Percentiles rank a stretch among this genome's conserved stretches.
These are phyloP conservation scores for Bidens hawaiensis DNA, from an alignment of 140 eudicot genomes.

Conservation along the genomic window DNA sequence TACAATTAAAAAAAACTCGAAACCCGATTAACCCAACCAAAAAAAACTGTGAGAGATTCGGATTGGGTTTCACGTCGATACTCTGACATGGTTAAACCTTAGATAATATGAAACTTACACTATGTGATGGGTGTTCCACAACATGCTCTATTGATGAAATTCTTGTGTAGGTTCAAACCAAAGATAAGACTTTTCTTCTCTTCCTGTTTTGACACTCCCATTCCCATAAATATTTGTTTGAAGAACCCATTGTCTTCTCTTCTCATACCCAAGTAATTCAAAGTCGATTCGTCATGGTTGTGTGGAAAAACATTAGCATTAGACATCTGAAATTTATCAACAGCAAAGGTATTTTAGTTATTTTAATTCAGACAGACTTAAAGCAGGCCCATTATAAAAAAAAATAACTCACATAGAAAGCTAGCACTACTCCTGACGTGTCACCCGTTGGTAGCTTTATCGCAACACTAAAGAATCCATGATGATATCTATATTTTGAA, in stretches of 20 bases:
- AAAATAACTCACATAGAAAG: constrained; percentile 65
- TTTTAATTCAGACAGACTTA: background rate
- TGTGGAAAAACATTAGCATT: constrained; percentile 67
- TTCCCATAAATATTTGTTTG: constrained; percentile 90
- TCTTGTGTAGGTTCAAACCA: constrained; percentile 87
- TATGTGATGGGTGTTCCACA: constrained; percentile 89
- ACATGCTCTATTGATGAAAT: constrained; percentile 77
- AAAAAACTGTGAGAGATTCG: too few relatives aligned
- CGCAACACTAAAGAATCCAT: constrained; percentile 91
- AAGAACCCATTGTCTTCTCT: constrained; percentile 70
- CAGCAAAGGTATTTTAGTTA: background rate
- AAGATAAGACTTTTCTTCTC: constrained; percentile 80
- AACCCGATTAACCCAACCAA: too few relatives aligned
- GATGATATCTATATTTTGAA: constrained; percentile 57
- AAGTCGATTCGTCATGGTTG: constrained; percentile 91
- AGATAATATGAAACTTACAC: constrained; percentile 59
- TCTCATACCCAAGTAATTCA: constrained; percentile 84
- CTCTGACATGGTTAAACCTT: background rate
- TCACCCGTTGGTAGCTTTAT: constrained; percentile 70
- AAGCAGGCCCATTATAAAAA: background rate
- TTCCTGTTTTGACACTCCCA: constrained; percentile 84
- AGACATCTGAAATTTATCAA: constrained; percentile 50
- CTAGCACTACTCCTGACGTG: constrained; percentile 86
- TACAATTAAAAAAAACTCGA: too few relatives aligned
- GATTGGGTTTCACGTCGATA: too few relatives aligned